Conservation (phyloP, 139 green algal genomes). For the Micractinium conductrix region DNA sequence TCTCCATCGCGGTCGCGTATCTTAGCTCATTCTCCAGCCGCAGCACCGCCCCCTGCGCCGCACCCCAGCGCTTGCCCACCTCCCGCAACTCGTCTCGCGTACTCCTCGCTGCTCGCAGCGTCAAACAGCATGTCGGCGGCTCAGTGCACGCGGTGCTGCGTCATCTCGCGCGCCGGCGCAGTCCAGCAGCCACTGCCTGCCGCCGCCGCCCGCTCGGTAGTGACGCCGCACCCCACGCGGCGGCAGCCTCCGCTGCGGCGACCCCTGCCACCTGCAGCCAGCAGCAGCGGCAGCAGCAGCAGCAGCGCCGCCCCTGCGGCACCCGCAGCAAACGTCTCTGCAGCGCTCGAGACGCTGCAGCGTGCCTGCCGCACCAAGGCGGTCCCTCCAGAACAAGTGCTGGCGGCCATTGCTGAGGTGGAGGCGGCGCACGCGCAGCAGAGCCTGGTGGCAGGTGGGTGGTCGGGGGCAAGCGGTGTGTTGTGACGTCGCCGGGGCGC, state of each 20-base stretch:
- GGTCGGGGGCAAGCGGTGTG: not conserved
- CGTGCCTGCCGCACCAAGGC: slow-evolving; percentile 2
- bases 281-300: not conserved
- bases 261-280: not conserved
- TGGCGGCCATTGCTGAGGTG: slow-evolving; percentile 13
- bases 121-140: too few relatives aligned
- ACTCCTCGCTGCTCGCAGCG: too few relatives aligned
- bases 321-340: not conserved
- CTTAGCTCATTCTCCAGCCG: too few relatives aligned
- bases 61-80: too few relatives aligned
- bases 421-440: slow-evolving; percentile 20
- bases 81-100: too few relatives aligned
- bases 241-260: too few relatives aligned
- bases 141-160: too few relatives aligned
- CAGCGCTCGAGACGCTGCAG: not conserved
- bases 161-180: not conserved
- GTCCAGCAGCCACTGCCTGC: not conserved
- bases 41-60: too few relatives aligned
- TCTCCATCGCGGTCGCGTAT: too few relatives aligned
- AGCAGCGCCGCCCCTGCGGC: not conserved
- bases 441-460: slow-evolving; percentile 18
- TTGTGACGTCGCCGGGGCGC: too few relatives aligned
- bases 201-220: not conserved
- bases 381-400: slow-evolving; percentile 9
- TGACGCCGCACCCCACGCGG: not conserved